Conservation (phyloP, 345 rosid species). For the Turnera subulata region DNA sequence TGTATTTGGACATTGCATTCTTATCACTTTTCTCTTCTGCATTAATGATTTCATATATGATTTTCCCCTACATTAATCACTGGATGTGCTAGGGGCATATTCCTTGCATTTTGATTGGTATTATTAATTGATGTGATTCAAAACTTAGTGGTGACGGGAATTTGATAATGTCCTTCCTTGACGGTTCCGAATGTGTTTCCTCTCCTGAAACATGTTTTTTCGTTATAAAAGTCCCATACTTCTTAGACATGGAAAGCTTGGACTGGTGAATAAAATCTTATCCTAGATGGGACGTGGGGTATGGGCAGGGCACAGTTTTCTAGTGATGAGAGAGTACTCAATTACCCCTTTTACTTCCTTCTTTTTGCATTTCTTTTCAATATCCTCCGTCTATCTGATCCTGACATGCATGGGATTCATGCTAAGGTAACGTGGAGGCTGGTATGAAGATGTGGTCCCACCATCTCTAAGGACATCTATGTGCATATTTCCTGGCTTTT, state of each 20-base stretch:
- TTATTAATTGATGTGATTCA: conserved; percentile 5
- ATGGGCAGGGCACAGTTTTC: conserved; percentile 36
- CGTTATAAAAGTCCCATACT: conserved; percentile 7
- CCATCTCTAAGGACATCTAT: conserved; percentile 2
- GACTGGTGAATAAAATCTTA: conserved; percentile 26
- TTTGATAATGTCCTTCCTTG: not conserved
- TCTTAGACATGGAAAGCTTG: conserved; percentile 15
- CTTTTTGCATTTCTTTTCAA: conserved; percentile 9
- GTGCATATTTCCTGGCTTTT: not conserved
- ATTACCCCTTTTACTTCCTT: conserved; percentile 9
- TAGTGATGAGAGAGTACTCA: conserved; percentile 19
- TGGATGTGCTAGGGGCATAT: not conserved
- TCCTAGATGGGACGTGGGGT: conserved; percentile 23
- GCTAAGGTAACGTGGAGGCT: conserved; percentile 2
- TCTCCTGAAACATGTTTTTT: conserved; percentile 31
- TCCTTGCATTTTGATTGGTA: not conserved
- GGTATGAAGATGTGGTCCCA: conserved; percentile 9
- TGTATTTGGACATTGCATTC: no score
- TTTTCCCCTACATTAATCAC: no score
- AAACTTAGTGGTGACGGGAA: not conserved
- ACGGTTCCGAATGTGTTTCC: conserved; percentile 32
- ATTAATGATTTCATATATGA: conserved; percentile 1
- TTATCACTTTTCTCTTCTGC: not conserved
- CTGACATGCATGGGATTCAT: conserved; percentile 18
- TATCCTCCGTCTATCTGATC: conserved; percentile 14